Evolutionary conservation across 202 grass and related monocot genomes (phyloP).

Genomic region (Elaeis oleifera): DNA sequence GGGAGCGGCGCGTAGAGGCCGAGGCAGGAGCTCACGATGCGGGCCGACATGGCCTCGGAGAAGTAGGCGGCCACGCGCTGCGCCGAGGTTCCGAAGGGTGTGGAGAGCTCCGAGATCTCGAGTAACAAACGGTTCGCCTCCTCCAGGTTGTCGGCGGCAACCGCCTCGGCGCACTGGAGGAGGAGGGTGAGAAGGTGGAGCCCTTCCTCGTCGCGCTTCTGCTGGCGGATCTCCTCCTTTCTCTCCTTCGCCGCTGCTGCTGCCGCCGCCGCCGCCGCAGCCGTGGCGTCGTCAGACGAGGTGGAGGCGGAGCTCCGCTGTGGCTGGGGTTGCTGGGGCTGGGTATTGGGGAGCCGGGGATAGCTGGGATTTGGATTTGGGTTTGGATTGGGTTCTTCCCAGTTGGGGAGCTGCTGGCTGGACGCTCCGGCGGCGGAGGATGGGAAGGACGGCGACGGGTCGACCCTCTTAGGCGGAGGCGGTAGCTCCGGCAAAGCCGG

Average conservation of each 20-base stretch:
- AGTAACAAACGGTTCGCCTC: conserved; percentile 55
- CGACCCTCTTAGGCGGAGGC: conserved; percentile 1
- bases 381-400: conserved; percentile 12
- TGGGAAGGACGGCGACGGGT: conserved; percentile 18
- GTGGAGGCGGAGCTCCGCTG: conserved; percentile 35
- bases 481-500: conserved; percentile 1
- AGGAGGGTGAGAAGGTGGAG: conserved; percentile 72
- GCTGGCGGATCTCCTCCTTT: conserved; percentile 52
- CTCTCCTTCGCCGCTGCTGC: conserved; percentile 29
- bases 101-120: conserved; percentile 75
- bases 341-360: conserved; percentile 5
- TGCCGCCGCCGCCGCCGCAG: background rate
- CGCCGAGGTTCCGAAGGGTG: conserved; percentile 74
- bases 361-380: background rate
- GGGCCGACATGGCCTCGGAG: conserved; percentile 69
- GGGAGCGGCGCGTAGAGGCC: conserved; percentile 73
- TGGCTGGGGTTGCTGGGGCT: conserved; percentile 25
- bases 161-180: conserved; percentile 77
- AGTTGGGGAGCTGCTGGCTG: background rate
- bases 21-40: conserved; percentile 73
- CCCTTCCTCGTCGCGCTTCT: conserved; percentile 71
- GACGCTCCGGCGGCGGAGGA: conserved; percentile 7
- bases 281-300: conserved; percentile 33
- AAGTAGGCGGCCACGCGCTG: conserved; percentile 94
- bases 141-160: conserved; percentile 72